Base-by-base conservation (phyloP, 148 eudicot genomes). In the Vaccinium myrtillus region DNA sequence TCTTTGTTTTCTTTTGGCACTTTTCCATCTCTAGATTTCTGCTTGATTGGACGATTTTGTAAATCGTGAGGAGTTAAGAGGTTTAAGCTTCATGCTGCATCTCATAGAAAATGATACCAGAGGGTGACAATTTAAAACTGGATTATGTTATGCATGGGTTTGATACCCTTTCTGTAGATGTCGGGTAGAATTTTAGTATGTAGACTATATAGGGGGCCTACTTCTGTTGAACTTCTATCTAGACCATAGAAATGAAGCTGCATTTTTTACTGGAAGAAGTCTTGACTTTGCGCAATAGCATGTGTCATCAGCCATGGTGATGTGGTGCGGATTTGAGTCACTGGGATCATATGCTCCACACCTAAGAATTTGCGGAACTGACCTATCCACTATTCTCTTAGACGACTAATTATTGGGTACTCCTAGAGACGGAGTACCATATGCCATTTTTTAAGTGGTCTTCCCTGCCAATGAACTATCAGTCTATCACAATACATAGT, bases 141-240 rank as follows among this genome's bases (percentile, higher is more conserved):
- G 32, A 46, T 48, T 48, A 49, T 63, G 25, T 79, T 79, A 79
- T 50, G 69, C 50, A 27, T 32, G 82, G 69, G 16, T 79, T 55
- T 23, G n/a, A 55, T 36, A 2, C 1, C 65, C 63, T 53, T 53
- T 36, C 82, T 10, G 32, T 55, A 13, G 25, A 79, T 16, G 54
- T 79, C 10, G n/a, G 43, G 15, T 8, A 18, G 7, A 16, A 15
- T 79, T 32, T 55, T 32, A 16, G 15, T 55, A 54, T 55, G 6
- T 78, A 63, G 1, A 50, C 32, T 51, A 12, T 13, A 25, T 8
- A 46, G 32, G 25, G 49, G 27, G 4, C 43, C 32, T 77, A 6
- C 59, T 53, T 51, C 58, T 53, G n/a, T 53, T 5, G 32, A 25
- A 78, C 61, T n/a, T 48, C 21, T 51, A 1, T 11, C 10, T 16